These are phyloP conservation scores for Termitomyces sp. DNA, from an alignment of 768 basidiomycete genomes.

Conservation along the genomic window DNA sequence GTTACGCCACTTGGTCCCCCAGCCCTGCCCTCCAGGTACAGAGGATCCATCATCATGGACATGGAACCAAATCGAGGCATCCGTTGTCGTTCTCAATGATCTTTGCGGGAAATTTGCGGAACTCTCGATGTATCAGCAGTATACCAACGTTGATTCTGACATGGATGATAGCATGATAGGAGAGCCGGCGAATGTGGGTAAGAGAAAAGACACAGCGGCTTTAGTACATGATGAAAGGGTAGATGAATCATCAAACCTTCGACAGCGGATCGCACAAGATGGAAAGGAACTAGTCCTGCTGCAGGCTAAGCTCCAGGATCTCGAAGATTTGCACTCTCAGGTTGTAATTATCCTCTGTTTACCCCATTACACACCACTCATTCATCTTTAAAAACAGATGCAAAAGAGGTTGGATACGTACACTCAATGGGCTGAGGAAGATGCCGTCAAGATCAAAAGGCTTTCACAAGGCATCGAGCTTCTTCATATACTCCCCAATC, in stretches of 20 bases:
- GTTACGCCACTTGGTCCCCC: neutral
- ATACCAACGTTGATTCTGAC: neutral
- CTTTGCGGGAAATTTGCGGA: neutral
- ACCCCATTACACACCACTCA: neutral
- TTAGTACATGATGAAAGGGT: neutral
- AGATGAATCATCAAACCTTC: neutral
- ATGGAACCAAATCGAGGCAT: slow-evolving; percentile 4
- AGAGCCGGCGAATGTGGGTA: no score
- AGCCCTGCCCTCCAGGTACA: neutral
- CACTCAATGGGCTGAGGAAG: neutral
- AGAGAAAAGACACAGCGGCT: neutral
- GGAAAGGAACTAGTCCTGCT: slow-evolving; percentile 1
- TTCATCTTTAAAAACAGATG: neutral
- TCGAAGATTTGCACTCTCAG: slow-evolving; percentile 2
- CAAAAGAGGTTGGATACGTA: neutral
- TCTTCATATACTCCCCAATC: slow-evolving; percentile 2
- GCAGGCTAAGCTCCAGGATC: neutral
- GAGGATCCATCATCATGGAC: slow-evolving; percentile 5
- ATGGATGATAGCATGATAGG: neutral
- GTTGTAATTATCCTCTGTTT: neutral
- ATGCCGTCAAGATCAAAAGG: neutral
- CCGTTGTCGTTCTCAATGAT: neutral
- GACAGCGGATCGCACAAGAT: neutral
- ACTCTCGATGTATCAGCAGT: neutral
- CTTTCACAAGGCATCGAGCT: neutral